Evolutionary conservation across 306 rosid species (phyloP), one percentile per base, ranked within the genome.

Genomic region (Parietaria judaica): DNA sequence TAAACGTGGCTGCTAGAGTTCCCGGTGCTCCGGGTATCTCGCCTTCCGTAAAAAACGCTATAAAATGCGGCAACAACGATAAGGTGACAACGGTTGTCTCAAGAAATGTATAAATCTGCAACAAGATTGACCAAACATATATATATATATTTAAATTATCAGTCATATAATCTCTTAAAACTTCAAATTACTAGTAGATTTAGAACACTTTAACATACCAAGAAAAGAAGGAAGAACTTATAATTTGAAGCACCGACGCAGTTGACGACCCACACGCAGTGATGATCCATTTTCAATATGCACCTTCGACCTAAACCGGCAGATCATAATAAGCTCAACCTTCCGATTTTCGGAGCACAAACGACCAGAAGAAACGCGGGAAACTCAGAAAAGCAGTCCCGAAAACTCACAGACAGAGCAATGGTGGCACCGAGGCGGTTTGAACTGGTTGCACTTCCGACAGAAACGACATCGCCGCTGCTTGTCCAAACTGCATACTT

Each of bases 171-270:
- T 23, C 31, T 23, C 31, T 23, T 23, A 1, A 23, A 23, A 23
- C 31, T 23, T 23, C 31, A 23, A 23, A 23, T 23, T 23, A 23
- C 31, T 23, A 23, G 31, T 23, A 23, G 31, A 23, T 23, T 2
- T 23, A 23, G 31, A 23, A 23, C 31, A 17, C 9, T 35, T 46
- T 13, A 12, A 72, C 80, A 37, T 87, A 87, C 89, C 89, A 87
- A 70, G 77, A 84, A 87, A 64, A 87, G 86, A 74, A 84, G 79
- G 79, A 87, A 87, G 72, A 72, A 76, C 77, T 84, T 84, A 69
- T 87, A 87, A 71, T 87, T 84, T 79, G 79, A 76, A 6, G 95
- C 91, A 51, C 95, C 95, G 63, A 87, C 91, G 69, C 91, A 84
- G 59, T 84, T 84, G 43, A 84, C 91, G 36, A 87, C 91, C 91